These are phyloP conservation scores for Bauhinia variegata DNA, from an alignment of 306 rosid genomes.

Conservation along the genomic window DNA sequence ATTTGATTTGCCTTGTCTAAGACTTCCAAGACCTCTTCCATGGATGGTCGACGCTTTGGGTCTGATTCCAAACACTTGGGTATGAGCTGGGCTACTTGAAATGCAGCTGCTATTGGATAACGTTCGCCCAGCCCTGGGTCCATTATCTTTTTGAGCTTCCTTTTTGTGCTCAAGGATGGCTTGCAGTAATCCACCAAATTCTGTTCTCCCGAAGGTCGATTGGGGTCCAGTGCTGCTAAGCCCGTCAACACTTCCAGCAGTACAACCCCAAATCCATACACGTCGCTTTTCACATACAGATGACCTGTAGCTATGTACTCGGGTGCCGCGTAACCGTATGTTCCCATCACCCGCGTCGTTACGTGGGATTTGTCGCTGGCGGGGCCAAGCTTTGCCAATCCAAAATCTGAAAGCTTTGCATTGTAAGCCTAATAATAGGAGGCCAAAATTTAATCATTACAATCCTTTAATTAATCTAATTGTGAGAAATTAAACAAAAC, in stretches of 20 bases:
- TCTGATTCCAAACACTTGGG: constrained; percentile 57
- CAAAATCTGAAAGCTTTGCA: constrained; percentile 86
- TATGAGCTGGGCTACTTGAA: constrained; percentile 50
- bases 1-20: constrained; percentile 42
- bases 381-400: constrained; percentile 85
- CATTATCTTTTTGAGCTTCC: constrained; percentile 51
- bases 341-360: constrained; percentile 71
- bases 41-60: constrained; percentile 66
- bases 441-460: no score
- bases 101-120: constrained; percentile 50
- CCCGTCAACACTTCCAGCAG: constrained; percentile 80
- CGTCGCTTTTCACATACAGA: constrained; percentile 81
- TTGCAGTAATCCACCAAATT: constrained; percentile 52
- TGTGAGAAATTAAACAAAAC: no score
- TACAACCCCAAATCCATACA: constrained; percentile 88
- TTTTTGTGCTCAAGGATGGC: constrained; percentile 46
- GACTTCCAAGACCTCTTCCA: constrained; percentile 55
- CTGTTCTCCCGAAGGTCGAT: constrained; percentile 35
- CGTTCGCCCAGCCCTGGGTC: constrained; percentile 49
- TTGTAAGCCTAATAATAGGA: constrained; percentile 57
- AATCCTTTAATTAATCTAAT: no score
- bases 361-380: constrained; percentile 64
- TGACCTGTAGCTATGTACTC: constrained; percentile 92
- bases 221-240: constrained; percentile 50
- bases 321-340: constrained; percentile 87